These are phyloP conservation scores for Daldinia grandis DNA, from an alignment of 495 filamentous ascomycete genomes.

Conservation along the genomic window DNA sequence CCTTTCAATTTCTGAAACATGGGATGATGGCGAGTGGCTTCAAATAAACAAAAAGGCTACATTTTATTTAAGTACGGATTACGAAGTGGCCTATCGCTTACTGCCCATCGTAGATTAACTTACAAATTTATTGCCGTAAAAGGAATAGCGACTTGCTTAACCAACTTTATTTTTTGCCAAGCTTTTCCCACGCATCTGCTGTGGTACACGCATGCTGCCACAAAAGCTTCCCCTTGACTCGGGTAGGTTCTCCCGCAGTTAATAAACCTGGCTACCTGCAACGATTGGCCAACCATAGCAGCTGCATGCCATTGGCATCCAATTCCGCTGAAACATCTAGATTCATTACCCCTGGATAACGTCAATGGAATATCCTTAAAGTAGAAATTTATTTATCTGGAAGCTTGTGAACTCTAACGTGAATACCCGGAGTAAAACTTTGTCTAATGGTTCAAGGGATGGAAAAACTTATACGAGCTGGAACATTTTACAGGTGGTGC, in stretches of 20 bases:
- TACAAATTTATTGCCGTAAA: constrained; percentile 8
- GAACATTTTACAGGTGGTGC: neutral
- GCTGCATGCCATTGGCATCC: constrained; percentile 16
- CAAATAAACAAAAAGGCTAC: neutral
- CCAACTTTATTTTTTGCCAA: neutral
- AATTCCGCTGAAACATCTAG: constrained; percentile 38
- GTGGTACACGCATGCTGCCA: neutral
- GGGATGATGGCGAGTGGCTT: neutral
- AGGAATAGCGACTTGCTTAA: constrained; percentile 9
- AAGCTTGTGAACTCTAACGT: neutral
- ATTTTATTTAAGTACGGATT: neutral
- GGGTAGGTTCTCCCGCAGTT: constrained; percentile 1
- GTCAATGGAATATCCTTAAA: constrained; percentile 16
- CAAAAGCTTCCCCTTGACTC: constrained; percentile 20
- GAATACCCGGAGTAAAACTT: constrained; percentile 5
- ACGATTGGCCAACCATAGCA: constrained; percentile 33
- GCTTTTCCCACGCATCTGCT: neutral
- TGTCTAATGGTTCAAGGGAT: neutral
- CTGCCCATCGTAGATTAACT: constrained; percentile 1
- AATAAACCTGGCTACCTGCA: neutral
- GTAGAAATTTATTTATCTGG: constrained; percentile 17
- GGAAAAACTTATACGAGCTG: neutral
- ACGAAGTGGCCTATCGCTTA: neutral
- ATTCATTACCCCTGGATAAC: constrained; percentile 33
- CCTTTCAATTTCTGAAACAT: constrained; percentile 28